Evolutionary conservation across 306 rosid genomes (phyloP), one percentile per base, ranked within the genome.

Genomic region (Cucurbita argyrosperma): DNA sequence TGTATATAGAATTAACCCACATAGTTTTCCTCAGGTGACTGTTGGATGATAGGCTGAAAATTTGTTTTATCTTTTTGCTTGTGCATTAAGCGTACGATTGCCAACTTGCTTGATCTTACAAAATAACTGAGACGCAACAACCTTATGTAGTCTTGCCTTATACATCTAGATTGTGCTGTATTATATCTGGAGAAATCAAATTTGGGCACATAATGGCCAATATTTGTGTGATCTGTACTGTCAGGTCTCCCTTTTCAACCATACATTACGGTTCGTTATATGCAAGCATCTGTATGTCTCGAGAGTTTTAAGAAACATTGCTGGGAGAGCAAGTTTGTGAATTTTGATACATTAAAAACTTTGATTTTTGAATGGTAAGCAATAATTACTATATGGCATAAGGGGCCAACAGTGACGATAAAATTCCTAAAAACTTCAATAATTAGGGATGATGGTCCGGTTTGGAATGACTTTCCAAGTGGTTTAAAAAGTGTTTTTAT

Each of bases 1-100:
- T 79, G 72, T 46, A 74, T 58, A 45, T 70, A 74, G 53, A 72
- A 46, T 72, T 67, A 84, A 74, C 72, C 70, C 56, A 43, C 49
- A 35, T 64, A 57, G 56, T 68, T 67, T 70, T 64, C 74, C 77
- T 77, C 87, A 82, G 90, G 92, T 89, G 80, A 83, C 88, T 77
- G 80, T 56, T 82, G 15, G 50, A 61, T 76, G 70, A 30, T 50
- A 71, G 39, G 76, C 38, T 74, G 78, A 65, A 15, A 13, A 7
- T 40, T 49, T 47, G 14, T 21, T 51, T 14, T 50, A 26, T 50
- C 21, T 70, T 50, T 57, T 59, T 18, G 70, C 9, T 8, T 40
- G 1, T 39, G 70, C 50, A 40, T 64, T 38, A 40, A 38, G 70
- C 35, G 70, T 64, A n/a, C 35, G 8, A 16, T 8, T 8, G 51